phyloP scores from a whole-genome alignment of 1,284 basidiomycete genomes.

The Tremellales sp. region DNA sequence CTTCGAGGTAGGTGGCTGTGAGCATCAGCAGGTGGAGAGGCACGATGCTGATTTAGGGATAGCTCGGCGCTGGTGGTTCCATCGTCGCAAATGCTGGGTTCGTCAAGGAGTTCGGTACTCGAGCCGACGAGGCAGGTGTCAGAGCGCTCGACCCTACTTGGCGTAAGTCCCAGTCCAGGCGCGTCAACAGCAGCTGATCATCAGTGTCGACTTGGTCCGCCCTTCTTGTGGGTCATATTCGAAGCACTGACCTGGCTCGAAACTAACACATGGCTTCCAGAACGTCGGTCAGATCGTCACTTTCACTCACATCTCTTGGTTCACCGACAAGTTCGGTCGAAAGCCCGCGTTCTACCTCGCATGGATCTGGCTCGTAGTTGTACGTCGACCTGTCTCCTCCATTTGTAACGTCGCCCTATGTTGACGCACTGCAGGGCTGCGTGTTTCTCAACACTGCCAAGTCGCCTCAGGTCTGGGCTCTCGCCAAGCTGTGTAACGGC shows the following conservation, averaged over 20 bases:
- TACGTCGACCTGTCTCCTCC: background rate
- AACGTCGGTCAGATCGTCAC: background rate
- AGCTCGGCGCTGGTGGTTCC: slow-evolving; percentile 5
- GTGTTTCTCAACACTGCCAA: slow-evolving; percentile 6
- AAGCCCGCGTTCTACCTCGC: slow-evolving; percentile 14
- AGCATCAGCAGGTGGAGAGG: background rate
- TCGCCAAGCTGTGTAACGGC: slow-evolving; percentile 14
- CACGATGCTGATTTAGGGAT: background rate
- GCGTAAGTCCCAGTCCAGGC: background rate
- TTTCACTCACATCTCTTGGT: background rate
- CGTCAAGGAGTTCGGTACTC: slow-evolving; percentile 13
- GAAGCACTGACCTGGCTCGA: too few species aligned
- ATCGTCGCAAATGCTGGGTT: slow-evolving; percentile 17
- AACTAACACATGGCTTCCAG: too few species aligned
- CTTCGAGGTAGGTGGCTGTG: slow-evolving; percentile 5
- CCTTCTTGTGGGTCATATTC: background rate
- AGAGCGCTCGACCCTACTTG: background rate
- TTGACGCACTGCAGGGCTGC: slow-evolving; percentile 6
- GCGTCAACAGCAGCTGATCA: background rate
- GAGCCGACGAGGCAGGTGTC: background rate
- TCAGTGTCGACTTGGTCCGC: background rate
- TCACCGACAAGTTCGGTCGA: slow-evolving; percentile 15
- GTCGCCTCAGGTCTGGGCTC: slow-evolving; percentile 4
- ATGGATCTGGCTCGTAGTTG: slow-evolving; percentile 13
- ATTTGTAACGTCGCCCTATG: background rate